Base-by-base conservation (phyloP, 2,329 filamentous ascomycete species). In the Scytalidium sp. region DNA sequence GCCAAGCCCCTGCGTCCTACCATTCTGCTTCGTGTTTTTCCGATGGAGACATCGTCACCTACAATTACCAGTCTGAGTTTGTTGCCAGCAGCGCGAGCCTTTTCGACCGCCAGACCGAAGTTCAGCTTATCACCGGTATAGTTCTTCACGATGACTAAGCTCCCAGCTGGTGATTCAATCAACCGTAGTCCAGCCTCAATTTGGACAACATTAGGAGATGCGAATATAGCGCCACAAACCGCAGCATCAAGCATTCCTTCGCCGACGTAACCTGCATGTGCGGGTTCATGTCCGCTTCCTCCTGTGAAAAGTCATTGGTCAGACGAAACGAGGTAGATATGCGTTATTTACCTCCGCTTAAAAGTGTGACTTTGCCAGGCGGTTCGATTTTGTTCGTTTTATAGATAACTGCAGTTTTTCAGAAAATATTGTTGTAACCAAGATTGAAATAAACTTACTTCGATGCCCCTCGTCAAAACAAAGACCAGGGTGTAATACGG, bases 1-100 rank as follows among this genome's bases (percentile, higher is more conserved):
- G 75, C 75, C 25, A 79, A 55, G 2, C 75, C 75, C 66, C 75
- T 67, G 51, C 75, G 59, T 10, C 75, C 75, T 7, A 75, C 67
- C 51, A 74, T 75, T 19, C 67, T 70, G 9, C 73, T 74, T 63
- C 76, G 72, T 54, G 72, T 68, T 49, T 74, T 65, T 2, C 74
- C 74, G 32, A 79, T 52, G 2, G 73, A 68, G 11, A 73, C 71
- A 62, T 74, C 71, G 46, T 74, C 71, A 1, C 57, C 57, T 20
- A 60, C 50, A 4, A 55, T 51, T 22, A 60, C 52, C 43, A 60
- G 57, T 19, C 50, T 27, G 13, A 62, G 53, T 47, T 59, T 60
- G 21, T 59, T 56, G 7, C 57, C 57, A 15, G 54, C 53, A 15
- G 57, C 59, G 7, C 48, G 54, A n/a, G 69, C 70, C 41, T 67